Base-by-base conservation (phyloP, 1,284 basidiomycete genomes). In the Ustilago trichophora region DNA sequence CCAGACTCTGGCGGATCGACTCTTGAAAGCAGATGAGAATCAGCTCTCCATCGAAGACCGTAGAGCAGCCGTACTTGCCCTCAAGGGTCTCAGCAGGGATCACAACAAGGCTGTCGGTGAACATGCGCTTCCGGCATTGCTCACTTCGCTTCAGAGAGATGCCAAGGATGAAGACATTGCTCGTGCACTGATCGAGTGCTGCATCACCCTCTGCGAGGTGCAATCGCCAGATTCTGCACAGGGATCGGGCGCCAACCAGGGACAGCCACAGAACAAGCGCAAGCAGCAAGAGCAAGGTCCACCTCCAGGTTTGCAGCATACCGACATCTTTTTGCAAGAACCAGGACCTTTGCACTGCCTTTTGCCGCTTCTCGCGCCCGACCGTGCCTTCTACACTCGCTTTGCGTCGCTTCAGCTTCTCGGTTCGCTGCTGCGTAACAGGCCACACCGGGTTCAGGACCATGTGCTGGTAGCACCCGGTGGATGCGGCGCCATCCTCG, bases 11-110 rank as follows among this genome's bases (percentile, higher is more conserved):
- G 90, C 90, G 66, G 93, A 96, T 80, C 86, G 92, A 43, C 88
- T 98, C 9, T 6, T 36, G n/a, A 54, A 70, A 22, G 62, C 62
- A 19, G 54, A 63, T 6, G 58, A 72, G 21, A 47, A 47, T 12
- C 51, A 64, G 18, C 35, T 55, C 24, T 19, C 44, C 35, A 41
- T 69, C 32, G 73, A 93, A 36, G 95, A 98, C 83, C 86, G 94
- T 71, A 87, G 92, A 46, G 94, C 94, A n/a, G 91, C 94, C 0
- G 89, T 98, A 9, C 85, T 97, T 36, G 88, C 92, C 0, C 87
- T 98, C 72, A 98, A 98, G 82, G 93, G 93, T 13, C 87, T 98
- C 44, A 86, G 90, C 41, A 87, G 93, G 51, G 94, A 96, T 83
- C 93, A 91, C 85, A 93, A 91, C 80, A 85, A 88, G 58, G 82